phyloP scores from a whole-genome alignment of 148 eudicot species.

The Pharnaceum exiguum region DNA sequence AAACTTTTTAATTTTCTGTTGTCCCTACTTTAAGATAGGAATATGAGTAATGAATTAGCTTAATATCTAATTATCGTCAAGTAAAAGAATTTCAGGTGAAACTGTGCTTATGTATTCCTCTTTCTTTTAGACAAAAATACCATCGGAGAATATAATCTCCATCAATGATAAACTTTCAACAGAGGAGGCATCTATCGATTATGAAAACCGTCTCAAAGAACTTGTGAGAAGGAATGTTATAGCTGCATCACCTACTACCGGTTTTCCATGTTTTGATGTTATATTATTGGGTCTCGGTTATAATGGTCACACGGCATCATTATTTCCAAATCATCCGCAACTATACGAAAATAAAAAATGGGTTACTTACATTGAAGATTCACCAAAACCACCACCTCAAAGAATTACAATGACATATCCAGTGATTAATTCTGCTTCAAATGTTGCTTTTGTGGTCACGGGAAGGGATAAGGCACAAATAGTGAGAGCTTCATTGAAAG shows the following conservation, averaged over 20 bases:
- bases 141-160: conserved; percentile 42
- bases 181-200: conserved; percentile 60
- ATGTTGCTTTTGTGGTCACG: no score
- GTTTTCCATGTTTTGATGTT: conserved; percentile 55
- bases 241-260: conserved; percentile 25
- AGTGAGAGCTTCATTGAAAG: no score
- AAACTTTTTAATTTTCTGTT: no score
- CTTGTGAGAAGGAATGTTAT: conserved; percentile 29
- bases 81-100: no score
- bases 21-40: no score
- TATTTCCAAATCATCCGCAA: conserved; percentile 54
- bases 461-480: no score
- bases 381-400: conserved; percentile 64
- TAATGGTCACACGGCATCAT: conserved; percentile 61
- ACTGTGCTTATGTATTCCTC: no score
- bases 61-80: no score
- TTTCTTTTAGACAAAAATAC: no score
- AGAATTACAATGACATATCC: conserved; percentile 70
- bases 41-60: no score
- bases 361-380: conserved; percentile 55
- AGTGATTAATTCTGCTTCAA: no score
- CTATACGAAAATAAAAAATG: conserved; percentile 42
- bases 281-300: conserved; percentile 68
- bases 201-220: conserved; percentile 41
- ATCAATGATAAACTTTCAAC: conserved; percentile 57